Base-by-base conservation (phyloP, 352 stramenopile genomes). In the Globisporangium alternatum region DNA sequence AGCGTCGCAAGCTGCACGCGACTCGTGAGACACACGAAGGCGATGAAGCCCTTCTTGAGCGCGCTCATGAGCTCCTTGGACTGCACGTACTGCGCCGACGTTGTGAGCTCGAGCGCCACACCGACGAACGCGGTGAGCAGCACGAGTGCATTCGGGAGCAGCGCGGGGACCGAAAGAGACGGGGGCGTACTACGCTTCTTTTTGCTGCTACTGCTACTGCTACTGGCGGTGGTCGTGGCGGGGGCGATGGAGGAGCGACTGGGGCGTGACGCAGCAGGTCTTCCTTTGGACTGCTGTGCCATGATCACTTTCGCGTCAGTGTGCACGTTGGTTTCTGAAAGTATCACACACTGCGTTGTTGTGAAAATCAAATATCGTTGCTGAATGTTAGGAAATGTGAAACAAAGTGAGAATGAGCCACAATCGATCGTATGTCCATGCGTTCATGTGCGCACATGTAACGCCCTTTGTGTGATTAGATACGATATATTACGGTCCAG, bases 31-130 rank as follows among this genome's bases (percentile, higher is more conserved):
- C 81, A 89, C 35, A 89, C 77, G 66, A 78, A 85, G 9, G 75
- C 75, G 58, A 90, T 81, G 62, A 89, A 91, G 17, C 64, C 74
- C 44, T 74, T 70, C 62, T 88, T 88, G 47, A 88, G 78, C 21
- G 68, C 49, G 15, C 30, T 59, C 69, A 86, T 72, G 15, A 89
- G 62, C 48, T 69, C 52, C 35, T 74, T 71, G 31, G 77, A 84
- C 35, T 81, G 72, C 44, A 76, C 60, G 67, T 85, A 91, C 10
- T 70, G 63, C 2, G 68, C 71, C 28, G 72, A 64, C 1, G 82
- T 89, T 31, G 80, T 88, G 67, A 88, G 70, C 54, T 87, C 82
- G 48, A 86, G 74, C 37, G 68, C 69, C 25, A 88, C 78, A 22
- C 72, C 80, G 15, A 47, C 56, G 52, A 77, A 56, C 28, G 82